These are phyloP conservation scores for Lipomyces orientalis DNA, from an alignment of 805 yeast species.

Conservation along the genomic window DNA sequence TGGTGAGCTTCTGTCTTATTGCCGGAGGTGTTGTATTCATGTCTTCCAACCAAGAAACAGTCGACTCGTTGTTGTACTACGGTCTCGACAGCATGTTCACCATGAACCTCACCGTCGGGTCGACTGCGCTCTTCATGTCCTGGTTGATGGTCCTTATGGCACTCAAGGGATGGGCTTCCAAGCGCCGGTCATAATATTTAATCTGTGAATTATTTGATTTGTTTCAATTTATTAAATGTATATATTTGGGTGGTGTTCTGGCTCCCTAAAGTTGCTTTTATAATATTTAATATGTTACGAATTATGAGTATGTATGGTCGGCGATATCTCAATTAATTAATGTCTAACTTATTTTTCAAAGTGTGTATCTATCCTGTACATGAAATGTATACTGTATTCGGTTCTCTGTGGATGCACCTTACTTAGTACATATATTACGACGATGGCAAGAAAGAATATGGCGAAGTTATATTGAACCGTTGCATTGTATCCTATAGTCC, in stretches of 20 bases:
- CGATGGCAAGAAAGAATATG: too few species aligned
- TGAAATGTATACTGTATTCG: too few species aligned
- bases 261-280: neutral
- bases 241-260: conserved; percentile 4
- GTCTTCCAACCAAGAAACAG: conserved; percentile 87
- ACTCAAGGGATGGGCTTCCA: conserved; percentile 45
- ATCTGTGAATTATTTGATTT: neutral
- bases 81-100: conserved; percentile 91
- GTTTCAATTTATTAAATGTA: neutral
- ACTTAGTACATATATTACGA: too few species aligned
- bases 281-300: neutral
- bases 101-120: conserved; percentile 82
- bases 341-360: too few species aligned
- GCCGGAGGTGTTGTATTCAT: conserved; percentile 92
- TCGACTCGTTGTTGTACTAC: conserved; percentile 78
- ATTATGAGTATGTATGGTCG: neutral
- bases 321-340: too few species aligned
- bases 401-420: too few species aligned
- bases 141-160: conserved; percentile 78
- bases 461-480: too few species aligned
- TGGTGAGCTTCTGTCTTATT: conserved; percentile 77
- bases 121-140: conserved; percentile 78
- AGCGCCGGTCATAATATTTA: conserved; percentile 19
- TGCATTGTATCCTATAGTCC: too few species aligned
- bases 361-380: too few species aligned